Evolutionary conservation across 306 rosid species (phyloP), one percentile per base, ranked within the genome.

Genomic region (Acacia confusa): DNA sequence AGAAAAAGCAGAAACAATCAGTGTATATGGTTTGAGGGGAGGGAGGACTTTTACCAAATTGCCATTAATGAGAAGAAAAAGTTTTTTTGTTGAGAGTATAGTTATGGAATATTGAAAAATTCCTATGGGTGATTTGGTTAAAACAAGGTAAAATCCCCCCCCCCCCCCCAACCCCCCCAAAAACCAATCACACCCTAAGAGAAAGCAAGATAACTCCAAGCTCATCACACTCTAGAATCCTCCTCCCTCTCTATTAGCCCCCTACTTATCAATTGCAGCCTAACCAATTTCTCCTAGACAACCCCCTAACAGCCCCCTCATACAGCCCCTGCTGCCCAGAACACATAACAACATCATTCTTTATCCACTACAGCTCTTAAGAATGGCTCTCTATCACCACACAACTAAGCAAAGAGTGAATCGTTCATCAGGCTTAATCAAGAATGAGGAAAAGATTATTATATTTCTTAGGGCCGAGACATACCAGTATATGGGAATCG

Each of bases 401-500:
- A 40, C 52, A 58, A 79, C 70, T 17, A 20, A 36, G 60, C 52
- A 79, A 65, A 66, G 25, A 79, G 10, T 19, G 40, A 57, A 55
- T 32, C 34, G n/a, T 4, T 65, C 58, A 14, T 1, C 16, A 22
- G 20, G 41, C 28, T 73, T 36, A 67, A 64, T 55, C 57, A 55
- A 63, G 28, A 74, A 40, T 24, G 20, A 41, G 53, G 55, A 68
- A 53, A 74, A 40, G 27, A 65, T 12, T 32, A 22, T 74, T 67
- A 52, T 7, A 50, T 27, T 75, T 28, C 16, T 30, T 8, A 34
- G 28, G 65, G 27, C 65, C 36, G 24, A 67, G 78, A 61, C 91
- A 44, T 78, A 95, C 99, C 99, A 93, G 94, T 86, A 95, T 82
- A 95, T 81, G 20, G 97, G 99, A 68, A 95, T 50, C 70, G 99